Base-by-base conservation (phyloP, 179 eudicot genomes). In the Patellifolia procumbens region DNA sequence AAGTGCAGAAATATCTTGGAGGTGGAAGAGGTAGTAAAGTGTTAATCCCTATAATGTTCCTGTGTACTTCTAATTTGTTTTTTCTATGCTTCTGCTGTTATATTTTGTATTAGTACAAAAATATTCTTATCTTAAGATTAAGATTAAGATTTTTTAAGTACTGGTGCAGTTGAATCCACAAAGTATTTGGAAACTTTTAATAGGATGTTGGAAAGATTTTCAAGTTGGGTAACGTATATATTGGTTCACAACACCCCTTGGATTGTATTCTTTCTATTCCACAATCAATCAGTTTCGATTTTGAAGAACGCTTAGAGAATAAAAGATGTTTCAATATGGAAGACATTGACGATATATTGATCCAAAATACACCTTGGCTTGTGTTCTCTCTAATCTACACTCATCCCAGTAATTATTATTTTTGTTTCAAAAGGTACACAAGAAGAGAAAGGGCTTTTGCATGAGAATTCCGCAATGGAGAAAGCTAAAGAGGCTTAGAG, bases 1-100 rank as follows among this genome's bases (percentile, higher is more conserved):
- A 91, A 86, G 85, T 91, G 43, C 89, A 87, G 53, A 61, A 78
- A 79, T 82, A 81, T 86, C 97, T 91, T 87, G 98, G 98, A 76
- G 83, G 87, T 55, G 96, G 98, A 82, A 89, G 76, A 84, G 96
- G 99, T 96, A 83, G 29, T 52, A 32, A 53, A 19, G 19, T 76
- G 10, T 53, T 74, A 37, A 52, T 52, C 45, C 69, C 64, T 55
- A 43, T 79, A 19, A 53, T 56, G 60, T 45, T 59, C 32, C 8
- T 17, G 35, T 56, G 0, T 3, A 3, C 29, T 74, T 5, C 29
- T 4, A 39, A 5, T 10, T 37, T 22, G 43, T 11, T 42, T 22
- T 42, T 39, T 52, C 12, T 51, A 2, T 70, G 46, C 11, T 22
- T 70, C 46, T 52, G 20, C 34, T 70, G 22, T 53, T 43, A 37